Evolutionary conservation across 2,329 filamentous ascomycete species (phyloP), one percentile per base, ranked within the genome.

Genomic region (Pseudonectria foliicola): DNA sequence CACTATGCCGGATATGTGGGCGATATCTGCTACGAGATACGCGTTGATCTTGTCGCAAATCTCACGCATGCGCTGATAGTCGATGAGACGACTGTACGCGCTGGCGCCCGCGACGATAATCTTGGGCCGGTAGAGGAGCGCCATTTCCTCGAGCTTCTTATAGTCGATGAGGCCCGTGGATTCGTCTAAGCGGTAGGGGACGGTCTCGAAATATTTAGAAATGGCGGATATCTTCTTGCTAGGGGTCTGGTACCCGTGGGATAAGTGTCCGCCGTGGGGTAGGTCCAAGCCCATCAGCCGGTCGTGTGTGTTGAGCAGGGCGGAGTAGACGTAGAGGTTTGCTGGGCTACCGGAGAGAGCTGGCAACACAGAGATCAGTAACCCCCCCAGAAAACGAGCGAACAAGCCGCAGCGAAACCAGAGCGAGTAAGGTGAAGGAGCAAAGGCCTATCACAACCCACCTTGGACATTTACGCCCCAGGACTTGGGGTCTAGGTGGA

Each of bases 391-490:
- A 12, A 29, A 4, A 2, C 13, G 2, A 30, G 30, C 49, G 27
- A 50, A 42, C 13, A 28, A 16, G 13, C 33, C 46, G 40, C 13
- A 6, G 7, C 12, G 11, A n/a, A 14, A 31, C 13, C 14, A 29
- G 4, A 25, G 16, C 7, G 13, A 27, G n/a, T 10, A 16, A 10
- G n/a, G 11, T 30, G 15, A 24, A 13, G 10, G 23, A 18, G 25
- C 24, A 13, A 13, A 10, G 15, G 21, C 12, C 6, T 26, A 15
- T n/a, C 13, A 8, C 18, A n/a, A 60, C 78, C 53, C 61, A 86
- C 84, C 73, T 60, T 96, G 90, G 15, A 96, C 90, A 54, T 96
- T 96, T 56, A 96, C 90, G 42, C 92, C 90, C 90, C 90, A 96
- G 66, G 93, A 80, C 61, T 85, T 81, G 15, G 82, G 68, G 51